These are phyloP conservation scores for Coemansia biformis DNA, from an alignment of 192 early-diverging fungal species.

Conservation along the genomic window DNA sequence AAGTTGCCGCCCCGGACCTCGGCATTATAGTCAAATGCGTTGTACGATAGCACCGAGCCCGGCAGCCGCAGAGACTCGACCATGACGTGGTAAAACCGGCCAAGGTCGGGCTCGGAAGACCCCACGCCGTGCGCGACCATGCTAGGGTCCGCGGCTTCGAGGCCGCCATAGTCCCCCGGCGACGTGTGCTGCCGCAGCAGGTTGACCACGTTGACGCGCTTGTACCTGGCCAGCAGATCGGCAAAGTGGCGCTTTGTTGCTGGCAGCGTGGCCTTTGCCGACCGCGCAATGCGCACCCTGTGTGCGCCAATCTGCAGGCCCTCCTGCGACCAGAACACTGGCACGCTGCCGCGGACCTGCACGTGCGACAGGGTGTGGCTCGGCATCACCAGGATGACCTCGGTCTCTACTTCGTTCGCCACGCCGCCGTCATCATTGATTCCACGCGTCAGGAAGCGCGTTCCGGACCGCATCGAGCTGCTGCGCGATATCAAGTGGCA, in stretches of 20 bases:
- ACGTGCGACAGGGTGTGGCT: constrained; percentile 66
- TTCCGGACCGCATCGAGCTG: constrained; percentile 63
- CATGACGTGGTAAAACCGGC: constrained; percentile 59
- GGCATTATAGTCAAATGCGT: constrained; percentile 79
- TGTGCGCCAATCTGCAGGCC: constrained; percentile 80
- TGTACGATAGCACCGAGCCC: constrained; percentile 53
- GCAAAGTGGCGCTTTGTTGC: constrained; percentile 74
- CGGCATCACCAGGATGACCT: constrained; percentile 65
- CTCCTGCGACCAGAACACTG: constrained; percentile 95
- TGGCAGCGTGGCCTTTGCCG: constrained; percentile 73
- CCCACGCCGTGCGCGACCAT: constrained; percentile 15
- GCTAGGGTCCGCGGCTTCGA: constrained; percentile 7
- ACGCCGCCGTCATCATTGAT: constrained; percentile 95
- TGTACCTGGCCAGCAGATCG: constrained; percentile 70
- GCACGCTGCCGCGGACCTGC: constrained; percentile 82
- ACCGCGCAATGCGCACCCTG: constrained; percentile 79
- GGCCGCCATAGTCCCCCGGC: constrained; percentile 25
- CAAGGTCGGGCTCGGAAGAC: constrained; percentile 59
- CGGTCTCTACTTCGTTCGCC: constrained; percentile 99
- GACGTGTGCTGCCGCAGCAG: constrained; percentile 60
- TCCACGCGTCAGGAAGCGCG: constrained; percentile 89
- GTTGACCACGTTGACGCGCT: constrained; percentile 70
- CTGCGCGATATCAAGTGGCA: constrained; percentile 45
- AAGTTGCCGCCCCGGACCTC: constrained; percentile 73
- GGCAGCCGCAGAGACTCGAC: constrained; percentile 47